Evolutionary conservation across 345 rosid genomes (phyloP).

Genomic region (Eutrema heterophyllum): DNA sequence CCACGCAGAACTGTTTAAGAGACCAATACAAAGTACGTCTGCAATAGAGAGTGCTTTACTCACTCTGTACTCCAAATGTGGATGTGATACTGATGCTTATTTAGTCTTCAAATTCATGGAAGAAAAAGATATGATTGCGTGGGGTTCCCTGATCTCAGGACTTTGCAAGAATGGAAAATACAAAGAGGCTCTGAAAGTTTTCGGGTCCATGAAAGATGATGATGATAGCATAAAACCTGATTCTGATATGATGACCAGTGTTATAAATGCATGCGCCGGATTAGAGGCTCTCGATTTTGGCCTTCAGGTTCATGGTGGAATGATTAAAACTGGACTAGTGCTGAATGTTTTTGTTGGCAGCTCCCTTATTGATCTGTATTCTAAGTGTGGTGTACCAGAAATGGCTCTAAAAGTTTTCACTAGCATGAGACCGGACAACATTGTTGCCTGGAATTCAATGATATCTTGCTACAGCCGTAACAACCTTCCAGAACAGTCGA

Average conservation of each 20-base stretch:
- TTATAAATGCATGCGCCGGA: conserved; percentile 50
- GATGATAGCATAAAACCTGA: conserved; percentile 48
- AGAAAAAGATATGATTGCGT: conserved; percentile 57
- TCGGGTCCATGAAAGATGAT: conserved; percentile 41
- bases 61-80: conserved; percentile 54
- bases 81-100: conserved; percentile 42
- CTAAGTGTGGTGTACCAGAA: conserved; percentile 57
- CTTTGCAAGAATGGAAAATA: conserved; percentile 54
- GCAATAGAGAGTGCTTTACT: conserved; percentile 48
- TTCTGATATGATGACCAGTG: conserved; percentile 57
- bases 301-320: conserved; percentile 46
- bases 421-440: conserved; percentile 44
- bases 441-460: conserved; percentile 76
- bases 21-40: conserved; percentile 38
- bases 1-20: conserved; percentile 56
- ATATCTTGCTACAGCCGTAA: conserved; percentile 64
- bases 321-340: conserved; percentile 47
- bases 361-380: conserved; percentile 75
- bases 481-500: conserved; percentile 53
- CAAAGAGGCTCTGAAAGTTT: conserved; percentile 46
- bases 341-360: conserved; percentile 56
- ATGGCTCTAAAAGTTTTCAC: conserved; percentile 52
- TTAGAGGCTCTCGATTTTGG: conserved; percentile 47
- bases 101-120: conserved; percentile 42
- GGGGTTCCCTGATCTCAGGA: conserved; percentile 77